Conservation (phyloP, 2,329 filamentous ascomycete genomes). For the Aspergillus chevalieri region DNA sequence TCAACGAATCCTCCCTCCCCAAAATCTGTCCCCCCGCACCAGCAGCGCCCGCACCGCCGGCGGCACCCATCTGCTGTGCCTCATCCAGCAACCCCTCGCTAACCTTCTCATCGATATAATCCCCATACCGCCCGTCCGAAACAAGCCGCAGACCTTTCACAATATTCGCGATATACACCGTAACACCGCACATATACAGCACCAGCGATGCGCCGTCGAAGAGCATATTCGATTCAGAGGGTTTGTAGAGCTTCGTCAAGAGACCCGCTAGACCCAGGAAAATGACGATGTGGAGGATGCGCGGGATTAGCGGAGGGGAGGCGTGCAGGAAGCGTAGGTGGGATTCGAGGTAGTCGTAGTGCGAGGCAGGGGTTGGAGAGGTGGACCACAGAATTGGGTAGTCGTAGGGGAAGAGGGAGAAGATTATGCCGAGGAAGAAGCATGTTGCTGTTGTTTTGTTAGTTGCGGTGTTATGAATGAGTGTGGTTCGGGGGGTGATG, state of each 20-base stretch:
- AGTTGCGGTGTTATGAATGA: conserved; percentile 10
- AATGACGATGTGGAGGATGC: conserved; percentile 90
- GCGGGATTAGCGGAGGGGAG: conserved; percentile 83
- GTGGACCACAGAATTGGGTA: conserved; percentile 45
- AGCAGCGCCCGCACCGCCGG: background rate
- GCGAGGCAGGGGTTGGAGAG: conserved; percentile 43
- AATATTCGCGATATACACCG: conserved; percentile 93
- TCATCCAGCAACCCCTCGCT: conserved; percentile 49
- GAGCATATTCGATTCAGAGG: conserved; percentile 88
- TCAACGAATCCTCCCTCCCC: conserved; percentile 78
- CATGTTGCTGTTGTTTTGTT: conserved; percentile 59
- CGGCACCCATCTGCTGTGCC: background rate
- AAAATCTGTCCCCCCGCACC: conserved; percentile 61
- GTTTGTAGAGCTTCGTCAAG: conserved; percentile 89
- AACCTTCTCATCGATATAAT: conserved; percentile 28
- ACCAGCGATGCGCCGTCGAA: conserved; percentile 74
- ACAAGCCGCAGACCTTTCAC: conserved; percentile 88
- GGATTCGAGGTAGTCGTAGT: conserved; percentile 78
- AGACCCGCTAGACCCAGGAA: conserved; percentile 82
- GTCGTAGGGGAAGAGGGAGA: conserved; percentile 89
- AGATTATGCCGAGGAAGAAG: conserved; percentile 98
- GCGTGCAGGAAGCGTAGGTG: conserved; percentile 89
- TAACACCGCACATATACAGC: conserved; percentile 76
- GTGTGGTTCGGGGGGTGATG: conserved; percentile 2
- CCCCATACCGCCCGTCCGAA: conserved; percentile 62